These are phyloP conservation scores for Pichia sp. DNA, from an alignment of 1,139 yeast genomes.

Conservation along the genomic window DNA sequence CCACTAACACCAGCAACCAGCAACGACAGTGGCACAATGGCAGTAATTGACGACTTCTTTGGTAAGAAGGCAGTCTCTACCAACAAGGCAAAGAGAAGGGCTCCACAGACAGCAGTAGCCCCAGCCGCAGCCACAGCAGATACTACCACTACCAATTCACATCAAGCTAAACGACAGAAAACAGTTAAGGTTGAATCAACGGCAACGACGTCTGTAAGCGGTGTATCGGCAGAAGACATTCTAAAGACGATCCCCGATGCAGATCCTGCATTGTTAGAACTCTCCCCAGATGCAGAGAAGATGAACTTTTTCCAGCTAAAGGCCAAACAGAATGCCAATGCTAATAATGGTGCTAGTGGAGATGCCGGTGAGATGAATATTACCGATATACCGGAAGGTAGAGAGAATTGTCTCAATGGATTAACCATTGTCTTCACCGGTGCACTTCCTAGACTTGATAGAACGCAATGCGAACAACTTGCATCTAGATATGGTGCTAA, in stretches of 20 bases:
- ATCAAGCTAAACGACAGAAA: not conserved
- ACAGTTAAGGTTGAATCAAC: too few species aligned
- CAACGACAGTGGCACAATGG: too few species aligned
- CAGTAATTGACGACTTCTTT: constrained; percentile 14
- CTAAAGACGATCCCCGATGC: constrained; percentile 64
- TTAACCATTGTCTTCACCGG: constrained; percentile 94
- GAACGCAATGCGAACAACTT: constrained; percentile 66
- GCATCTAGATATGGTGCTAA: constrained; percentile 92
- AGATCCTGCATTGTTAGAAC: constrained; percentile 43
- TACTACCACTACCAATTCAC: not conserved
- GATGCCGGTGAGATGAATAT: constrained; percentile 1
- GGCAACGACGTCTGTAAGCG: too few species aligned
- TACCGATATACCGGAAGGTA: constrained; percentile 55
- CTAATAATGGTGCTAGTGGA: constrained; percentile 26
- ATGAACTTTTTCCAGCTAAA: constrained; percentile 48
- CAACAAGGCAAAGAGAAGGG: constrained; percentile 8
- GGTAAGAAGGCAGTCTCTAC: constrained; percentile 10
- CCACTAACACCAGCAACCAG: too few species aligned
- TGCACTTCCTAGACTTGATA: constrained; percentile 66
- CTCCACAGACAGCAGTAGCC: not conserved
- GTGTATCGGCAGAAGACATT: constrained; percentile 42
- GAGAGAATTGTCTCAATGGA: constrained; percentile 78
- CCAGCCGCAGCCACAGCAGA: not conserved
- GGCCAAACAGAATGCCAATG: constrained; percentile 25
- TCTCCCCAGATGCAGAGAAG: constrained; percentile 34